phyloP scores from a whole-genome alignment of 768 basidiomycete species.

The Dioszegia hungarica region DNA sequence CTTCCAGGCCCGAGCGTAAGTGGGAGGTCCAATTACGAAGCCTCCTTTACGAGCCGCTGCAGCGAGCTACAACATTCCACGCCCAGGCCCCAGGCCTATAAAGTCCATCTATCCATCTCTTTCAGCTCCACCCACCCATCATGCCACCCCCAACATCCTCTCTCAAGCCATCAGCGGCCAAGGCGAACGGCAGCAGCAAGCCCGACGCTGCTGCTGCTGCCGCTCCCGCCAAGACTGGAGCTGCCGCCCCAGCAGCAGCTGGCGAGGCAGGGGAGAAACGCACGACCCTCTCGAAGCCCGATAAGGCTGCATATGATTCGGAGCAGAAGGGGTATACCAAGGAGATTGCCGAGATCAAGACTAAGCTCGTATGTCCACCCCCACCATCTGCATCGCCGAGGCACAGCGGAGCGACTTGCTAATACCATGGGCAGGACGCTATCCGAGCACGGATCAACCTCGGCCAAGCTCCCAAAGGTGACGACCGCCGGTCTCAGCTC shows the following conservation, averaged over 20 bases:
- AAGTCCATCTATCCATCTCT: neutral
- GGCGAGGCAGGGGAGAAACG: conserved; percentile 22
- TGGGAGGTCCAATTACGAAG: too few species aligned
- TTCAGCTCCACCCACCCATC: neutral
- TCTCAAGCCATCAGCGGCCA: conserved; percentile 28
- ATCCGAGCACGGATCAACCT: conserved; percentile 38
- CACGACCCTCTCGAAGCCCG: conserved; percentile 58
- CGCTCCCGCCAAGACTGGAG: conserved; percentile 9
- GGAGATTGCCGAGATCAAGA: conserved; percentile 77
- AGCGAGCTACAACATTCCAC: too few species aligned
- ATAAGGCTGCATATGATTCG: conserved; percentile 74
- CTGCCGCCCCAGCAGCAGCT: too few species aligned
- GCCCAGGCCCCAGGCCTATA: neutral
- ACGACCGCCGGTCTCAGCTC: conserved; percentile 68
- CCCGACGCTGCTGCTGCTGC: conserved; percentile 8
- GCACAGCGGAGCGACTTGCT: too few species aligned
- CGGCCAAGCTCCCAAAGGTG: conserved; percentile 49
- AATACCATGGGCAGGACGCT: too few species aligned
- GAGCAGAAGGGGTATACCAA: conserved; percentile 78
- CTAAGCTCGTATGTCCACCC: conserved; percentile 63
- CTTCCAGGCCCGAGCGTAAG: too few species aligned
- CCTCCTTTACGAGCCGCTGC: too few species aligned
- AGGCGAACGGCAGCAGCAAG: conserved; percentile 20
- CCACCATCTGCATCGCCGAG: neutral
- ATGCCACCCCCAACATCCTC: conserved; percentile 48